phyloP scores from a whole-genome alignment of 1,284 basidiomycete species.

The Cerrena zonata region DNA sequence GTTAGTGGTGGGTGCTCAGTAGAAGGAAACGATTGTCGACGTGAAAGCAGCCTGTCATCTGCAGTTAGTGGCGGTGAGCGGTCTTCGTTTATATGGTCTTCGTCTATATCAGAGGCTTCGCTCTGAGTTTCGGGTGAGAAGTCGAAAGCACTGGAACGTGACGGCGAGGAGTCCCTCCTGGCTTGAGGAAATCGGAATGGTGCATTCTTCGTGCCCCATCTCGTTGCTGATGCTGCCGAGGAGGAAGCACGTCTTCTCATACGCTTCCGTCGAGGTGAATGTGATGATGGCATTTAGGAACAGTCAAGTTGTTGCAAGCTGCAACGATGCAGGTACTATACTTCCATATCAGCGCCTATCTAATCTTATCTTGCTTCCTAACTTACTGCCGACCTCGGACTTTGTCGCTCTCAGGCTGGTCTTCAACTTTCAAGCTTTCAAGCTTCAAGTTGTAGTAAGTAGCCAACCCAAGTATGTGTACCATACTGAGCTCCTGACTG shows the following conservation, averaged over 20 bases:
- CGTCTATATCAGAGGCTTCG: constrained; percentile 18
- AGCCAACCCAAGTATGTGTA: too few relatives aligned
- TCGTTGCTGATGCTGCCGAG: constrained; percentile 21
- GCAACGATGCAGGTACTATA: background rate
- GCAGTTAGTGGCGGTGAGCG: constrained; percentile 11
- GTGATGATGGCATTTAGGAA: constrained; percentile 14
- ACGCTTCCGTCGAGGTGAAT: constrained; percentile 25
- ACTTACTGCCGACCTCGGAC: background rate
- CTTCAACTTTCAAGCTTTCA: too few relatives aligned
- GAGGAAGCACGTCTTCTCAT: constrained; percentile 25
- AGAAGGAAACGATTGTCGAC: constrained; percentile 13
- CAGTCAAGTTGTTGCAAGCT: background rate
- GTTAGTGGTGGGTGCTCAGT: constrained; percentile 25
- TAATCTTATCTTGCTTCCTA: background rate
- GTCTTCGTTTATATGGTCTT: constrained; percentile 11
- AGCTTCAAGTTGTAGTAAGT: too few relatives aligned
- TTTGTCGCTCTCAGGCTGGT: background rate
- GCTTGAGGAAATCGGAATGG: constrained; percentile 9
- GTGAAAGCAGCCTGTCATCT: constrained; percentile 12
- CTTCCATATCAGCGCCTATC: background rate
- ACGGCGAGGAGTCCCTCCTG: constrained; percentile 17
- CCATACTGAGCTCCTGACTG: too few relatives aligned
- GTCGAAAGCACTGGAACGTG: constrained; percentile 5
- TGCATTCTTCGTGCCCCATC: constrained; percentile 12
- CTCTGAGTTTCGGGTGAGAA: constrained; percentile 17